These are phyloP conservation scores for Ailanthus altissimus DNA, from an alignment of 345 rosid species.

Conservation along the genomic window DNA sequence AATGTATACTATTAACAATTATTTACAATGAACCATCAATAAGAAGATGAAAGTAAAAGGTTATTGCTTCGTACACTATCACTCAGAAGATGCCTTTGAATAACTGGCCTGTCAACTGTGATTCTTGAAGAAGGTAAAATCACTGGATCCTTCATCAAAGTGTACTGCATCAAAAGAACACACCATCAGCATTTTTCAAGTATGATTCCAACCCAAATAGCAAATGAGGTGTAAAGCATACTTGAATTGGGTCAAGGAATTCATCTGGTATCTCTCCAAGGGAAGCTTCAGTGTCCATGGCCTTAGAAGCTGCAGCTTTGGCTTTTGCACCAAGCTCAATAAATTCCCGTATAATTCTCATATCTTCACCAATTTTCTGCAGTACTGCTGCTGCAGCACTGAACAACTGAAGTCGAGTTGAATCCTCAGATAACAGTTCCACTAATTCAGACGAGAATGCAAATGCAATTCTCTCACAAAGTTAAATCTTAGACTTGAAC, in stretches of 20 bases:
- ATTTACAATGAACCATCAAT: no score
- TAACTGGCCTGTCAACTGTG: conserved; percentile 85
- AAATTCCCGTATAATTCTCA: conserved; percentile 68
- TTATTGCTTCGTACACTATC: conserved; percentile 50
- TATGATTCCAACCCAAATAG: not conserved
- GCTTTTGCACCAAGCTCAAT: conserved; percentile 77
- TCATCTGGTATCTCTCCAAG: conserved; percentile 98
- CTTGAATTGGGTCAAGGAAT: conserved; percentile 98
- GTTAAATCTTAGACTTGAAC: not conserved
- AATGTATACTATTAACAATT: not conserved
- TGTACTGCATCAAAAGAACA: conserved; percentile 50
- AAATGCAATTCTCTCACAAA: not conserved
- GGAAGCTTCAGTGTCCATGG: conserved; percentile 91
- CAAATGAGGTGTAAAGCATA: conserved; percentile 32
- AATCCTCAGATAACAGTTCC: conserved; percentile 20
- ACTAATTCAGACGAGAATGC: conserved; percentile 3
- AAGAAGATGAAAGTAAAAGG: not conserved
- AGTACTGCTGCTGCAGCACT: conserved; percentile 86
- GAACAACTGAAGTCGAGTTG: conserved; percentile 60
- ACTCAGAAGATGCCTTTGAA: conserved; percentile 98
- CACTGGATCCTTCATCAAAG: conserved; percentile 98
- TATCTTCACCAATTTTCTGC: conserved; percentile 76
- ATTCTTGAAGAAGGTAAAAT: conserved; percentile 89
- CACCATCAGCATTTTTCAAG: not conserved
- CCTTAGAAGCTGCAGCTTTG: conserved; percentile 91